Percentiles rank a stretch among this genome's conserved stretches.
Evolutionary conservation across 805 yeast genomes (phyloP).

Genomic region (Candida endomychidarum): DNA sequence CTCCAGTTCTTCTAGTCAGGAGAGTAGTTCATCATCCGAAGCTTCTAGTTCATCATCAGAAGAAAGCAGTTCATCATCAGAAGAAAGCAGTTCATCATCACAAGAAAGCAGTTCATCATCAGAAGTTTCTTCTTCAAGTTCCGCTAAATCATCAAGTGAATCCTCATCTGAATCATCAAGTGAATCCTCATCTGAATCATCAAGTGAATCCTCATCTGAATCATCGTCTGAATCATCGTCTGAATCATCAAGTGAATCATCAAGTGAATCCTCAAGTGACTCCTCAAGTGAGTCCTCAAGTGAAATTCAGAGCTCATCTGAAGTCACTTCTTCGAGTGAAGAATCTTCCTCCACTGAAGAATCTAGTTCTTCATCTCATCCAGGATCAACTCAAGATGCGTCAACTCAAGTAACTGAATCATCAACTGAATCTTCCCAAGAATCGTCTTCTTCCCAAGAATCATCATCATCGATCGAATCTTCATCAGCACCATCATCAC

Average conservation of each 20-base stretch:
- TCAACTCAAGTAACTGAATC: no score
- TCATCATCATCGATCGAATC: not conserved
- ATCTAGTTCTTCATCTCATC: no score
- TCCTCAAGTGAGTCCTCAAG: not conserved
- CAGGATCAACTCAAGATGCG: no score
- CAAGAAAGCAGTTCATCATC: not conserved
- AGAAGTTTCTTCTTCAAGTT: not conserved
- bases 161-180: not conserved
- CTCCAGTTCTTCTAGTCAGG: no score
- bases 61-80: no score
- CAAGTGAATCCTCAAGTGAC: not conserved
- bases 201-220: constrained; percentile 2
- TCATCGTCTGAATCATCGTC: not conserved
- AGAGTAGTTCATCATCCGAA: no score
- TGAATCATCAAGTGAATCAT: not conserved
- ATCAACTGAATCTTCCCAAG: not conserved
- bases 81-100: not conserved
- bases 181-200: not conserved
- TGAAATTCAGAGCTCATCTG: not conserved
- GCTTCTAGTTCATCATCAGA: no score
- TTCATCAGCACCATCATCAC: not conserved
- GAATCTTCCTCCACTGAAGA: not conserved
- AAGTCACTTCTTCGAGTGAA: not conserved
- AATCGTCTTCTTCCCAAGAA: not conserved
- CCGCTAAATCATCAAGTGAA: constrained; percentile 3